phyloP scores from a whole-genome alignment of 192 early-diverging fungal species.

The Coemansia sp. region DNA sequence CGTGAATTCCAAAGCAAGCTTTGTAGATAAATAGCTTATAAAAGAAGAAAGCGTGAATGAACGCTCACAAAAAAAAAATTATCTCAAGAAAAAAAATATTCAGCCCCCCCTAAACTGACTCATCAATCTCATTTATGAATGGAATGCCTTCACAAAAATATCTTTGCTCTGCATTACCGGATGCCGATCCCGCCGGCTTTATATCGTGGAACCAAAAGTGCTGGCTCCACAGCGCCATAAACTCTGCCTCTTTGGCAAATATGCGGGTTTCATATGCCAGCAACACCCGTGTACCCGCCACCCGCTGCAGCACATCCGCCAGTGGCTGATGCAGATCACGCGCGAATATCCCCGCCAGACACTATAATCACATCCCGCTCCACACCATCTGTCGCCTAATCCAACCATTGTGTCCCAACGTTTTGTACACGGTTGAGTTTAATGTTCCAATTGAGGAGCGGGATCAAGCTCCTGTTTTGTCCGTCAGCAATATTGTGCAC shows the following conservation, averaged over 20 bases:
- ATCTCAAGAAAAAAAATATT: too few species aligned
- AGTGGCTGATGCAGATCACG: slow-evolving; percentile 31
- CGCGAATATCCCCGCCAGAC: slow-evolving; percentile 35
- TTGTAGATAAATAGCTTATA: background rate
- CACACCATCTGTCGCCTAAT: slow-evolving; percentile 7
- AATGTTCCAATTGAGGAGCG: slow-evolving; percentile 30
- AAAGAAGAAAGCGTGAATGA: background rate
- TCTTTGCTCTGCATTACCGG: slow-evolving; percentile 40
- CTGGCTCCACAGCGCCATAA: slow-evolving; percentile 34
- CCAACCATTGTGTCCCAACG: slow-evolving; percentile 7
- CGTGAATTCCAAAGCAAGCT: too few species aligned
- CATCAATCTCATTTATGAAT: background rate
- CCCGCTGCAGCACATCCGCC: slow-evolving; percentile 24
- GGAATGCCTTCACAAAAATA: slow-evolving; percentile 23
- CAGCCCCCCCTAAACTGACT: too few species aligned
- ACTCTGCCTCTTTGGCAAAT: slow-evolving; percentile 40
- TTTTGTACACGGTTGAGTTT: slow-evolving; percentile 13
- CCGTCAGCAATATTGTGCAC: slow-evolving; percentile 18
- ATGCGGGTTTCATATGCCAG: slow-evolving; percentile 26
- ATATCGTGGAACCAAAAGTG: slow-evolving; percentile 41
- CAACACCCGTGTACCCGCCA: slow-evolving; percentile 24
- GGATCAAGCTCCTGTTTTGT: slow-evolving; percentile 31
- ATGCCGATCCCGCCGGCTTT: slow-evolving; percentile 41
- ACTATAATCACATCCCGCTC: slow-evolving; percentile 33
- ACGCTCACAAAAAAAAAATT: too few species aligned